Base-by-base conservation (phyloP, 805 yeast genomes). In the Cyberlindnera bimundalis region DNA sequence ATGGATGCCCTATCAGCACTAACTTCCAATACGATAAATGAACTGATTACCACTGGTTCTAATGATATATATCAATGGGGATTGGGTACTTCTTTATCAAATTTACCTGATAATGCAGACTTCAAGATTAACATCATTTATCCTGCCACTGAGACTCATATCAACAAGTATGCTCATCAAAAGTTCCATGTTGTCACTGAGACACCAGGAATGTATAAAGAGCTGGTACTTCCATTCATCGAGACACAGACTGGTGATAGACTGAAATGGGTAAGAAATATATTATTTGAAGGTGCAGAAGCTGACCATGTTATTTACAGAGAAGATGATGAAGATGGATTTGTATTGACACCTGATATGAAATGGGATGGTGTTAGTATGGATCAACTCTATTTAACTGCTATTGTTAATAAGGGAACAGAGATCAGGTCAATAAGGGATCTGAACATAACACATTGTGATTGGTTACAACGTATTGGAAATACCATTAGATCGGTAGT, bases 1-100 rank as follows among this genome's bases (percentile, higher is more conserved):
- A 47, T 62, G 31, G 64, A 64, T 18, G 59, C 59, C 4, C 28
- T 39, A 11, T 13, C 36, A 15, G 4, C 33, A 2, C 6, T 43
- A 17, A 32, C 40, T 6, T 32, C 46, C 4, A 9, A 33, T 12
- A 56, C 56, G 2, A 50, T 65, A 18, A 48, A 60, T n/a, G 47
- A 48, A 9, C 29, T 65, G 18, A 46, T 50, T 16, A 56, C 61
- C 19, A 69, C 81, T 15, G 81, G 85, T n/a, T 59, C 66, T 13
- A 93, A 91, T 59, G 97, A 88, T 52, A 79, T 90, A 1, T 91
- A 91, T 56, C 73, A 73, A 46, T 91, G 98, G 97, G 86, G 87
- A 12, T 60, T 75, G 33, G 76, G 76, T 1, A 60, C 73, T 1
- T 48, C 83, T 30, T 51, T 51, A 3, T 81, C 77, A 47, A 66